Evolutionary conservation across 148 eudicot species (phyloP).

Genomic region (Euryodendron excelsum): DNA sequence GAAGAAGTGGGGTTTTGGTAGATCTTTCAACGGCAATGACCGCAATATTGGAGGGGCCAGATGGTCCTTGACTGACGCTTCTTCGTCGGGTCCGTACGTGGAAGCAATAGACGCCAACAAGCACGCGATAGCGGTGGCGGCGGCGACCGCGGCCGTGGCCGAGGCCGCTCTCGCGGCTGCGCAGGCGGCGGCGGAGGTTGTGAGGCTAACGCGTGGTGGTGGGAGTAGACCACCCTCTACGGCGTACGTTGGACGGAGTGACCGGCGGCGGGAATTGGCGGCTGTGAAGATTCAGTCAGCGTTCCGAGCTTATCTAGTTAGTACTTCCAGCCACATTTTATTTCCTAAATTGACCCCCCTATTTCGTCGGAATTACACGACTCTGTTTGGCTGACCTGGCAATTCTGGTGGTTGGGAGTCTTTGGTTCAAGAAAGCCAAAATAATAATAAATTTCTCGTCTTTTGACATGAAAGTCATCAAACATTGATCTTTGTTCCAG

Average conservation of each 20-base stretch:
- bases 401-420: background rate
- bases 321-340: constrained; percentile 20
- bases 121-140: constrained; percentile 91
- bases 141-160: constrained; percentile 89
- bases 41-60: background rate
- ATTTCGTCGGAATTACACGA: background rate
- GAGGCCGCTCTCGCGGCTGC: constrained; percentile 94
- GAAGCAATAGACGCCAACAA: constrained; percentile 50
- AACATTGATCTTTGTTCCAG: background rate
- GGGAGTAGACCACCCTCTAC: constrained; percentile 17
- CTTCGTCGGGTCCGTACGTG: constrained; percentile 12
- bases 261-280: constrained; percentile 43
- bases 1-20: constrained; percentile 16
- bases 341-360: background rate
- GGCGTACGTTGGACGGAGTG: constrained; percentile 10
- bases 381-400: background rate
- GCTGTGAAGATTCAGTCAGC: constrained; percentile 89
- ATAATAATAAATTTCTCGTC: background rate
- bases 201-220: constrained; percentile 55
- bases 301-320: constrained; percentile 90
- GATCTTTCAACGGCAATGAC: background rate
- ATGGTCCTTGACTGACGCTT: background rate
- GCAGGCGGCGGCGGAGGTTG: constrained; percentile 91
- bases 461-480: background rate
- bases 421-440: background rate